Percentiles rank a stretch among this genome's conserved stretches.
Evolutionary conservation across 768 basidiomycete genomes (phyloP).

Genomic region (Rhodotorula paludigena): DNA sequence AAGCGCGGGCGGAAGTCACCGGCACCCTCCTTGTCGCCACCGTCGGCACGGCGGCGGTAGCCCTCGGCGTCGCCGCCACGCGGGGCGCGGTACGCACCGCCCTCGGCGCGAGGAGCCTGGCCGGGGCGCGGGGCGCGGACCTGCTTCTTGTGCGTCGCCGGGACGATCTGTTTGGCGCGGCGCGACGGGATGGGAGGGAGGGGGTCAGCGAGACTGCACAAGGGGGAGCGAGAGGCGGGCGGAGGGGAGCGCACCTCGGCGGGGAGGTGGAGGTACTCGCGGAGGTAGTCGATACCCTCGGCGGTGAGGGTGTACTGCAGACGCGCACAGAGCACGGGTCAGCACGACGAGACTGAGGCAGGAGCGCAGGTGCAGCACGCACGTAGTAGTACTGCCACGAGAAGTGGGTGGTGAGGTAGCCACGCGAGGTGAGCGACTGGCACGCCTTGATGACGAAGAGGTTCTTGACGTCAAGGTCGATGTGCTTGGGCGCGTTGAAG

Average conservation of each 20-base stretch:
- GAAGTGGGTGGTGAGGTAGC: slow-evolving; percentile 97
- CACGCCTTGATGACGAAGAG: slow-evolving; percentile 68
- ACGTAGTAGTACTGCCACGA: slow-evolving; percentile 97
- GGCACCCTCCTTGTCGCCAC: slow-evolving; percentile 71
- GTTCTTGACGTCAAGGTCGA: slow-evolving; percentile 69
- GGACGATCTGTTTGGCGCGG: slow-evolving; percentile 74
- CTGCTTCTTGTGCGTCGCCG: slow-evolving; percentile 94
- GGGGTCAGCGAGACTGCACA: neutral
- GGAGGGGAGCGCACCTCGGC: slow-evolving; percentile 42
- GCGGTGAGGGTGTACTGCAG: slow-evolving; percentile 77
- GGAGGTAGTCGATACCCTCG: slow-evolving; percentile 94
- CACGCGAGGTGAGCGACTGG: slow-evolving; percentile 58
- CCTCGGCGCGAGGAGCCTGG: slow-evolving; percentile 63
- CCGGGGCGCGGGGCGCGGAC: slow-evolving; percentile 81
- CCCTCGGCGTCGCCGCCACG: slow-evolving; percentile 63
- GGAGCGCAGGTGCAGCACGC: neutral
- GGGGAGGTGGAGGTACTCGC: slow-evolving; percentile 62
- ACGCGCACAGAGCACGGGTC: neutral
- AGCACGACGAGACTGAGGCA: neutral
- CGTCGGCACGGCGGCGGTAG: slow-evolving; percentile 59
- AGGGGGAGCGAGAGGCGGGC: slow-evolving; percentile 3
- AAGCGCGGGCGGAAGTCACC: slow-evolving; percentile 86
- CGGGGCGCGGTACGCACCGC: slow-evolving; percentile 74
- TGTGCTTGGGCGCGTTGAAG: slow-evolving; percentile 90
- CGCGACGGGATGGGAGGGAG: too few species aligned